Base-by-base conservation (phyloP, 2,329 filamentous ascomycete species). In the Verticillium longisporum region DNA sequence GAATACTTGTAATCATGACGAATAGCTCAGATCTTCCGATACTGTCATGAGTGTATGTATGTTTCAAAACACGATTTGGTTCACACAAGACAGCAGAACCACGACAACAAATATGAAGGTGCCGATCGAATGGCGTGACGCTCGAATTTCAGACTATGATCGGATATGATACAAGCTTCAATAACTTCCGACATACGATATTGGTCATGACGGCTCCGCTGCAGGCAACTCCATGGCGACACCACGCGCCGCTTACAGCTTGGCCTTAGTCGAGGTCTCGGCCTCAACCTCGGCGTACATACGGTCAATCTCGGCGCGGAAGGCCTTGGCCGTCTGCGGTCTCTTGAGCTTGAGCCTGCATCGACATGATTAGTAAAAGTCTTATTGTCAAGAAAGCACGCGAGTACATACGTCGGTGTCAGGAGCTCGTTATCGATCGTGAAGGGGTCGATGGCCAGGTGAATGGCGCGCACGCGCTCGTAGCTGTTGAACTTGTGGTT, bases 401-500 rank as follows among this genome's bases (percentile, higher is more conserved):
- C 11, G 57, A 37, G 15, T 18, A 85, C 89, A 86, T 84, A 94
- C 90, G 91, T 96, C 26, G 91, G 91, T 21, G 91, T 95, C 71
- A 93, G 77, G 57, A 97, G 81, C 75, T 96, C 90, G 72, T 99
- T 99, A 57, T 97, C 93, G 66, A 98, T 87, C 1, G 87, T 91
- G 69, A 99, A 98, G 1, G 95, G 95, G 63, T 99, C 95, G 14
- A 97, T 68, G 68, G 89, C 88, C 67, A 99, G 77, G 64, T 88
- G 76, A 61, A 89, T 82, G 67, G 88, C 90, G 72, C 83, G 85
- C 56, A 98, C 88, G 65, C 86, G 86, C 81, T 99, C 95, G 68
- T 90, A 98, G 67, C 88, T 91, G 72, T 96, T 95, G 75, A 99
- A 93, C 78, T 94, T 96, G 74, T 90, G 86, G 77, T 88, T 88